Base-by-base conservation (phyloP, 148 eudicot genomes). In the Persicaria tinctoria region DNA sequence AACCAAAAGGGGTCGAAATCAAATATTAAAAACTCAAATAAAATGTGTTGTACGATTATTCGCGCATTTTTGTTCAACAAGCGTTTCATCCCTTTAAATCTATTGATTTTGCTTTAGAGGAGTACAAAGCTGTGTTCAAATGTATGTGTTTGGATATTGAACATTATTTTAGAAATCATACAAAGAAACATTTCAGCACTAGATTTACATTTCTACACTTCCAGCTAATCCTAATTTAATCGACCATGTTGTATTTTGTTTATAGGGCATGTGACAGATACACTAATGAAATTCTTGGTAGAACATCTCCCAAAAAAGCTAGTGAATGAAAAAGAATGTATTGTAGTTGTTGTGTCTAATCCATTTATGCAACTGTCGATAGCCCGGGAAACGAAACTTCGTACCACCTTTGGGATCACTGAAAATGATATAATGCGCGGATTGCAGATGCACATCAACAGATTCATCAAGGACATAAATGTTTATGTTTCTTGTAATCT, bases 371-470 rank as follows among this genome's bases (percentile, higher is more conserved):
- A 97, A 44, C 84, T 92, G 0, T 89, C 89, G 71, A 88, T 93
- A 56, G 78, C 74, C 46, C 94, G 89, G 79, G 89, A 68, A 51
- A 90, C 97, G 46, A 93, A 89, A 79, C 81, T 93, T 12, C 85
- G 83, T 11, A 89, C 95, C 84, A 89, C 82, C 83, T 85, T 91
- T 72, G 89, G 91, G 74, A 92, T 89, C 75, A 91, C 87, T 79
- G 76, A 89, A 70, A 81, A 73, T n/a, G 97, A 93, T 79, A 90
- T 93, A 74, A 84, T 91, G 53, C 97, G 98, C 32, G 97, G 98
- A 75, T 87, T 93, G 18, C 93, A 97, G 23, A 56, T 85, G 73
- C 98, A 93, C 78, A 86, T 93, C 78, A 85, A 88, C 66, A 83
- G 78, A 70, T 88, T 89, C 78, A 89, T 93, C 74, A 82, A 86